These are phyloP conservation scores for Zizania latifolia DNA, from an alignment of 176 grass and related monocot species.

Conservation along the genomic window DNA sequence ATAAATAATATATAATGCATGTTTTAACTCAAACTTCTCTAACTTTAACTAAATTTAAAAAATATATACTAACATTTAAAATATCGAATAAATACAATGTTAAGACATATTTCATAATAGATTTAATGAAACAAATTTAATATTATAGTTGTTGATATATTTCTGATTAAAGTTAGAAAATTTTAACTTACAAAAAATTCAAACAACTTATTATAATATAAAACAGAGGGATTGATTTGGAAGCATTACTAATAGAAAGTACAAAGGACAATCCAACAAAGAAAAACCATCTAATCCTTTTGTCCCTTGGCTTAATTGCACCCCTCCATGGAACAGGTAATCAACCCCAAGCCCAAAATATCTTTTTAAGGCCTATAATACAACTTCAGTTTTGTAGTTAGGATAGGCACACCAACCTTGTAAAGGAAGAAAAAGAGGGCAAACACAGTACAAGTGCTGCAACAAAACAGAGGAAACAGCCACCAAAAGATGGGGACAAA, in stretches of 20 bases:
- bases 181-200: no score
- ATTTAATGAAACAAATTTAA: no score
- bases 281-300: not conserved
- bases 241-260: not conserved
- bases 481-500: conserved; percentile 21
- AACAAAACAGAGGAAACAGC: conserved; percentile 1
- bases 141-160: no score
- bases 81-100: no score
- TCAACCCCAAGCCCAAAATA: not conserved
- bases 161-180: no score
- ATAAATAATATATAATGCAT: no score
- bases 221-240: no score
- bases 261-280: not conserved
- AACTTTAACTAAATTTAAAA: no score
- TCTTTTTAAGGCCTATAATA: not conserved
- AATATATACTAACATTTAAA: no score
- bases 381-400: not conserved
- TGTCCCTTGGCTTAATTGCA: conserved; percentile 32
- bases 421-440: not conserved
- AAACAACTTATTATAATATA: no score
- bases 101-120: no score
- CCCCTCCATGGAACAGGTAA: conserved; percentile 7
- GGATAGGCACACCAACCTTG: not conserved
- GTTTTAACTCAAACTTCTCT: no score
- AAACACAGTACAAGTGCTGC: not conserved